Base-by-base conservation (phyloP, 2,329 filamentous ascomycete species). In the Colletotrichum chrysophilum region DNA sequence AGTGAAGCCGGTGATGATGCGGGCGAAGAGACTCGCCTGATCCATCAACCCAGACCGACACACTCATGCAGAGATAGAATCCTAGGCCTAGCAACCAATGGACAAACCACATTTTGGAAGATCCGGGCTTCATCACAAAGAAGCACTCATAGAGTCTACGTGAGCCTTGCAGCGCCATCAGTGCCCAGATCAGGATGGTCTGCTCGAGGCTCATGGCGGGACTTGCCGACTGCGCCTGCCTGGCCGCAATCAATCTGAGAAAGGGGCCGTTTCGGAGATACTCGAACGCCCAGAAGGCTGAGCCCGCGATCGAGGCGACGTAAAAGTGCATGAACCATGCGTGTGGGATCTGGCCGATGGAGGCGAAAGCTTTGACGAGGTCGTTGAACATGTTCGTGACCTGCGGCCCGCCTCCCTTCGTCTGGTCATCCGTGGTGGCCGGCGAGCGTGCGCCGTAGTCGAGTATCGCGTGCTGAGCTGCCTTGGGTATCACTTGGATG, bases 321-420 rank as follows among this genome's bases (percentile, higher is more conserved):
- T 99, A 98, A 86, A 98, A 98, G 79, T 97, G 94, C 58, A 89
- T 90, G 84, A 98, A 98, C 93, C 95, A 98, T 77, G 90, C 90
- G 85, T 98, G 97, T 26, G 96, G 96, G 43, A 98, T 93, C 81
- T 91, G 91, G 78, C 85, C 85, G 60, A 85, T 77, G 3, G 86
- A 84, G 5, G 86, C 85, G 74, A 77, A 77, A 6, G 74, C 66
- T 60, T 72, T 75, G 55, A 71, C 43, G 9, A 78, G 13, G 13
- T 60, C n/a, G 34, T 48, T 32, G 70, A 74, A 61, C 56, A 58
- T 18, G 60, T 34, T 34, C 52, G 60, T 48, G 24, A 10, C 65
- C 36, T 76, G 65, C 30, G 70, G 36, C 30, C 67, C 64, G 12
- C 6, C 78, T 66, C 48, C 55, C 71, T 65, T 74, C 71, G 58